Evolutionary conservation across 371 early-diverging fungal species (phyloP), one percentile per base, ranked within the genome.

Genomic region (Encephalitozoon romaleae): DNA sequence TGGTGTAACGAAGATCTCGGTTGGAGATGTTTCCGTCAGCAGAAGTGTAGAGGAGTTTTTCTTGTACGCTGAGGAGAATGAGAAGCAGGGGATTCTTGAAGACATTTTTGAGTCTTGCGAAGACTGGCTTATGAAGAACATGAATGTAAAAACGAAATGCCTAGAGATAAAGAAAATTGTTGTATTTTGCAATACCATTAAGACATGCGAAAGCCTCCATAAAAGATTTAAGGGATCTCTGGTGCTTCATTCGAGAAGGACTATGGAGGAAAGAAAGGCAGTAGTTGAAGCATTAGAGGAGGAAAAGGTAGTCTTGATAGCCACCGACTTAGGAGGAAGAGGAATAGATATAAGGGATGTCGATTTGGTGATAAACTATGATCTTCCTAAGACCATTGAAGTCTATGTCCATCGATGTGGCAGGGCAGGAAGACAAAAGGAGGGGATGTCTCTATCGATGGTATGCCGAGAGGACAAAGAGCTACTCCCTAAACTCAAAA

Each of bases 291-390:
- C 97, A 88, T 89, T 94, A 64, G 90, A 91, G 75, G 86, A 87
- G 89, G 76, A 91, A 87, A 95, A 82, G 86, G 87, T 75, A 89
- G 93, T 87, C 94, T 89, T 98, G 89, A 94, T 99, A 74, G 97
- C 99, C 25, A 99, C 99, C 2, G 98, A 97, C 87, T 95, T 99
- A 45, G 99, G 97, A 64, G 94, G 94, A 70, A 92, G 99, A 87
- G 99, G 99, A 82, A 89, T 97, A 70, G 96, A 95, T 92, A 95
- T 95, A 68, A 95, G 96, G 25, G 92, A 91, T 82, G 93, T 97
- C 0, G 89, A 94, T 54, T 91, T 94, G 0, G 98, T 99, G 66
- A 93, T 99, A 25, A 97, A 99, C 87, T 96, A 92, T 84, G 93
- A 94, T 77, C 94, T 98, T 93, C 99, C 99, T 21, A 88, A 86